Percentiles rank a stretch among this genome's conserved stretches.
phyloP scores from a whole-genome alignment of 176 grass and related monocot genomes.

The Elymus sibiricus region DNA sequence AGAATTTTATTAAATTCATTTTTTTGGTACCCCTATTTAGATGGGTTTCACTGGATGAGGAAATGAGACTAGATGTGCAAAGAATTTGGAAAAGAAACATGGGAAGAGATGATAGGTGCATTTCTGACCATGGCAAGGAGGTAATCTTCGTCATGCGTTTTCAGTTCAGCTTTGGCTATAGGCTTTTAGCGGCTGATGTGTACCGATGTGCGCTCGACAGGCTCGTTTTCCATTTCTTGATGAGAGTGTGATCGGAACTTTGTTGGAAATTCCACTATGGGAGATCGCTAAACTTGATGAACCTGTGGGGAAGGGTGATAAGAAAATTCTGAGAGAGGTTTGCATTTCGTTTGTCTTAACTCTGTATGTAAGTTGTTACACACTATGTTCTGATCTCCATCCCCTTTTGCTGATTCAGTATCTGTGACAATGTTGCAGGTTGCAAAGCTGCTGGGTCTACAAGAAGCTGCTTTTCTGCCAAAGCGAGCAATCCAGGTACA shows the following conservation, averaged over 20 bases:
- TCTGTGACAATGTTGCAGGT: conserved; percentile 44
- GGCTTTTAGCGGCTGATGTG: background rate
- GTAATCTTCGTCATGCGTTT: conserved; percentile 34
- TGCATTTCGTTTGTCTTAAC: conserved; percentile 6
- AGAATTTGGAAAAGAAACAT: conserved; percentile 99
- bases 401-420: conserved; percentile 14
- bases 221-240: conserved; percentile 94
- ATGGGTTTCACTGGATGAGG: conserved; percentile 65
- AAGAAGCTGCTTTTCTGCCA: conserved; percentile 71
- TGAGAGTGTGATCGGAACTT: conserved; percentile 70
- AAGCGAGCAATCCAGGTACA: conserved; percentile 93
- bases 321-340: conserved; percentile 98
- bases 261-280: conserved; percentile 83
- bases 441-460: conserved; percentile 67
- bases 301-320: conserved; percentile 77
- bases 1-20: conserved; percentile 13
- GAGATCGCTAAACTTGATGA: conserved; percentile 79
- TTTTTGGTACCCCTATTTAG: conserved; percentile 45
- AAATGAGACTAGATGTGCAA: conserved; percentile 92
- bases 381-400: background rate
- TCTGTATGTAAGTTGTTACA: background rate
- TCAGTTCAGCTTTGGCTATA: background rate
- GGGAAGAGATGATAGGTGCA: conserved; percentile 96
- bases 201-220: conserved; percentile 16
- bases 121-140: conserved; percentile 93